Conservation (phyloP, 352 stramenopile genomes). For the Phytophthora multivora region DNA sequence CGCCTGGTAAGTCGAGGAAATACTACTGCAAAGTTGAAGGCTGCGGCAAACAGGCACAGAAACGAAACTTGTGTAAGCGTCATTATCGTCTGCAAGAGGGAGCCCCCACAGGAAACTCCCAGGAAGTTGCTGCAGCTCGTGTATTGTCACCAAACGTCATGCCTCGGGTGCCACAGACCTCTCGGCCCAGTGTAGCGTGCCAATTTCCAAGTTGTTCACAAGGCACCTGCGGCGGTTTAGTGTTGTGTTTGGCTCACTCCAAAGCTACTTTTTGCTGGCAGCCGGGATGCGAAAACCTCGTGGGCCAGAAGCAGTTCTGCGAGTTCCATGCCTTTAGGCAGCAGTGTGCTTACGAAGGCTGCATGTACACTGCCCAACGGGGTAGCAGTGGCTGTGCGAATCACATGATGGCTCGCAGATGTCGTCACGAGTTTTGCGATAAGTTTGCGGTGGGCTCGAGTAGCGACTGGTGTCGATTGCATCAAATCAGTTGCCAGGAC, state of each 20-base stretch:
- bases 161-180: background rate
- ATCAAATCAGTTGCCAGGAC: constrained; percentile 55
- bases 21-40: constrained; percentile 71
- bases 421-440: constrained; percentile 63
- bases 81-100: constrained; percentile 56
- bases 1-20: constrained; percentile 50
- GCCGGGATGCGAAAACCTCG: constrained; percentile 63
- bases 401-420: constrained; percentile 49
- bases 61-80: constrained; percentile 63
- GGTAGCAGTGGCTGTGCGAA: constrained; percentile 48
- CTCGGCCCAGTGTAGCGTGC: constrained; percentile 23
- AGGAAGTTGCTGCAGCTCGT: constrained; percentile 11
- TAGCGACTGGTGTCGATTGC: constrained; percentile 48
- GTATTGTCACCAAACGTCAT: constrained; percentile 3
- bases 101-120: constrained; percentile 9
- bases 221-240: constrained; percentile 13
- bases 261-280: constrained; percentile 68
- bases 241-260: constrained; percentile 55
- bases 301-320: constrained; percentile 58
- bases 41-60: constrained; percentile 70
- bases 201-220: constrained; percentile 55
- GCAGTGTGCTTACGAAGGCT: constrained; percentile 67
- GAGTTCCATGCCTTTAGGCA: constrained; percentile 55
- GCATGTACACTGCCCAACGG: constrained; percentile 39
- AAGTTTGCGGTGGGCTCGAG: constrained; percentile 56